phyloP scores from a whole-genome alignment of 805 yeast genomes.

The Wickerhamiella galacta region DNA sequence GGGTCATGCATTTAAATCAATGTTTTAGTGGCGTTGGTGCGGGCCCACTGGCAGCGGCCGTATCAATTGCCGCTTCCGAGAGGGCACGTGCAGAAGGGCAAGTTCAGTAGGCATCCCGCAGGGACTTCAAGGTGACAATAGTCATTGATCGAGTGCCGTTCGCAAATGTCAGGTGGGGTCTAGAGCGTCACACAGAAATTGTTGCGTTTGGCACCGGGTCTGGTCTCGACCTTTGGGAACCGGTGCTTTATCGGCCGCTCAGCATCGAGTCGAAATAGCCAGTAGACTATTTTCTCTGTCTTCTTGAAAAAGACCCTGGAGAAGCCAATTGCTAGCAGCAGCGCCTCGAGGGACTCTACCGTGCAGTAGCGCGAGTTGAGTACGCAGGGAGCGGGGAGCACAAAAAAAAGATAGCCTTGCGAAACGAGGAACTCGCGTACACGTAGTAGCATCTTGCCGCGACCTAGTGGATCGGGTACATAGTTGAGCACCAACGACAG shows the following conservation, averaged over 20 bases:
- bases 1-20: too few species aligned
- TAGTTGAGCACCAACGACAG: slow-evolving; percentile 80
- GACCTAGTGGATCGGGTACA: slow-evolving; percentile 49
- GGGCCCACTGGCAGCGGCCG: too few species aligned
- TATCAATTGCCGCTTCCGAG: too few species aligned
- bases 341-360: slow-evolving; percentile 24
- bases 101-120: too few species aligned
- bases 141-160: not conserved
- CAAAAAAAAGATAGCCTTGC: slow-evolving; percentile 40
- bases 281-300: slow-evolving; percentile 58
- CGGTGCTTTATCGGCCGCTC: not conserved
- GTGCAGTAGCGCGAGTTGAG: slow-evolving; percentile 66
- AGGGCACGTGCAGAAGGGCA: too few species aligned
- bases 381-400: slow-evolving; percentile 77
- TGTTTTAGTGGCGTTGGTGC: too few species aligned
- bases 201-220: slow-evolving; percentile 44
- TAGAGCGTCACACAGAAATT: slow-evolving; percentile 43
- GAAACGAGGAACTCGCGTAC: slow-evolving; percentile 37
- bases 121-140: too few species aligned
- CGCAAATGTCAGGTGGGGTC: not conserved
- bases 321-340: slow-evolving; percentile 51
- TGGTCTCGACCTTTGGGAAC: slow-evolving; percentile 25
- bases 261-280: slow-evolving; percentile 34
- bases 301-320: slow-evolving; percentile 30
- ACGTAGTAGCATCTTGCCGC: slow-evolving; percentile 66